Evolutionary conservation across 495 filamentous ascomycete genomes (phyloP), one percentile per base, ranked within the genome.

Genomic region (Xylona heveae): DNA sequence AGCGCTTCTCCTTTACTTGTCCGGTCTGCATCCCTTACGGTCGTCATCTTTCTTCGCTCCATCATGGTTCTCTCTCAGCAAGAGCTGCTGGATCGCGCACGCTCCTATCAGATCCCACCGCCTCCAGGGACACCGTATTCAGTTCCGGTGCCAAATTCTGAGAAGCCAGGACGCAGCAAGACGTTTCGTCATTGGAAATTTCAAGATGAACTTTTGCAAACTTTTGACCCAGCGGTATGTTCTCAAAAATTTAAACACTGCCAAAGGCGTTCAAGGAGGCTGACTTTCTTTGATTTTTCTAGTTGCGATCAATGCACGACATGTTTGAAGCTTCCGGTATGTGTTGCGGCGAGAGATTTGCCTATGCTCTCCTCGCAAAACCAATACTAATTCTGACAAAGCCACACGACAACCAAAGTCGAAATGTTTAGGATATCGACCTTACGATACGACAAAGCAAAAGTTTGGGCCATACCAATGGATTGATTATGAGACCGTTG

Each of bases 141-240:
- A 21, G 58, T 92, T 3, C 55, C 78, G 10, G 36, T 97, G 19
- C 71, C 80, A 4, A 78, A 76, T 33, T 70, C 71, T 19, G 65
- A 81, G 54, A 52, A 63, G 35, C 68, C 72, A 17, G 83, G 76
- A 27, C 68, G 80, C 35, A 77, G 63, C 15, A 55, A 64, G 20
- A 54, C 90, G 35, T 97, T 94, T 52, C 67, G 88, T 37, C 74
- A 91, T 52, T 90, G 74, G 72, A 66, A 66, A 38, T 69, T 70
- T 42, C 57, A 59, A 28, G 71, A 88, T 47, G 66, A 65, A 24
- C 52, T 93, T 37, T 50, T 93, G 24, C 60, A 62, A 39, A 81
- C 75, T 13, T 55, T 79, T 38, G 72, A 84, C 51, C 80, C 83
- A 7, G 53, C 71, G 38, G 73, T 79, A 48, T 45, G 53, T 38